phyloP scores from a whole-genome alignment of 495 filamentous ascomycete species.

The Penicillium waksmanii region DNA sequence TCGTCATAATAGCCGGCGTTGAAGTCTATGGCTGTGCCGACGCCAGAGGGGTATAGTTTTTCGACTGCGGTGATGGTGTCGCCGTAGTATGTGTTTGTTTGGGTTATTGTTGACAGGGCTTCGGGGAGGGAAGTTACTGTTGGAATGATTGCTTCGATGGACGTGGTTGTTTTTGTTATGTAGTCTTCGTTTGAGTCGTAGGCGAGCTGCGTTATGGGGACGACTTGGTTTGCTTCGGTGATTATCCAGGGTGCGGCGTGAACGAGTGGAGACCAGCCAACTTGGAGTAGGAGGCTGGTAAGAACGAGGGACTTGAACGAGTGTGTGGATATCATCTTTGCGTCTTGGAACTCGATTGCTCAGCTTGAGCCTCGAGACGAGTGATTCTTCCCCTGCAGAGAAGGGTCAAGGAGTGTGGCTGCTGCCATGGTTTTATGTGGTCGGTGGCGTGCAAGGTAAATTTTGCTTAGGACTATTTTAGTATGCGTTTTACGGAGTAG shows the following conservation, averaged over 20 bases:
- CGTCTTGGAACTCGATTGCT: no score
- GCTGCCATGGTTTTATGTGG: background rate
- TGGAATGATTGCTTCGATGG: slow-evolving; percentile 27
- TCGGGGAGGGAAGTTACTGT: slow-evolving; percentile 33
- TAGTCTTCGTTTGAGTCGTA: slow-evolving; percentile 15
- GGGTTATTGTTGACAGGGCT: slow-evolving; percentile 37
- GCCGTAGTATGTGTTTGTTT: slow-evolving; percentile 25
- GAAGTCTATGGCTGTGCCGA: slow-evolving; percentile 19
- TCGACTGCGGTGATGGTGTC: slow-evolving; percentile 36
- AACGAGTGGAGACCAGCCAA: slow-evolving; percentile 18
- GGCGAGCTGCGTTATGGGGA: slow-evolving; percentile 8
- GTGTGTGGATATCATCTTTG: slow-evolving; percentile 13
- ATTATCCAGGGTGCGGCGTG: slow-evolving; percentile 37
- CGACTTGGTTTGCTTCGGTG: slow-evolving; percentile 32
- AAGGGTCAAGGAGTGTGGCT: background rate
- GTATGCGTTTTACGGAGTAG: background rate
- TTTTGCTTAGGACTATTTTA: background rate
- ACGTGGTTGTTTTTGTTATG: slow-evolving; percentile 11
- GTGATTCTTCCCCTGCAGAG: no score
- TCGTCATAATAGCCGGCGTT: slow-evolving; percentile 17
- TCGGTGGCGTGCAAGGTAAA: background rate
- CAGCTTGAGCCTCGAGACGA: no score
- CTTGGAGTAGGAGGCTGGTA: slow-evolving; percentile 10
- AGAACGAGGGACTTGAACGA: slow-evolving; percentile 33
- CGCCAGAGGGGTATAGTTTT: slow-evolving; percentile 36